phyloP scores from a whole-genome alignment of 2,329 filamentous ascomycete species.

The Neopestalotiopsis sp. region DNA sequence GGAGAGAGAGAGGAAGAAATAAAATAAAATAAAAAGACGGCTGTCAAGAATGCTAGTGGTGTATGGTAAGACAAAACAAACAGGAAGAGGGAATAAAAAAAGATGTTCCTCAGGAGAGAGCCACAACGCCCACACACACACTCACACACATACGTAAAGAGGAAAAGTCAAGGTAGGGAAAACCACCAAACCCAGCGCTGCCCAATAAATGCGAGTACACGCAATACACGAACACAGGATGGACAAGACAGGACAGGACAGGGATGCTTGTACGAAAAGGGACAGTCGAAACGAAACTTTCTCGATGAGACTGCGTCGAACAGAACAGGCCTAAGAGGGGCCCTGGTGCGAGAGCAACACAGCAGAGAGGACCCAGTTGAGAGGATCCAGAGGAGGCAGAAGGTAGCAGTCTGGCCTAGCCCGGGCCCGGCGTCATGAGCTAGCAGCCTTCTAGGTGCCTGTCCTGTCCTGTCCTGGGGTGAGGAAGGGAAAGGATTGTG shows the following conservation, averaged over 20 bases:
- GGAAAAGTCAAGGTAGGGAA: not conserved
- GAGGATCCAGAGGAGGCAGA: not conserved
- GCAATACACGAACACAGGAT: not conserved
- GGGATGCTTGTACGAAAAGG: not conserved
- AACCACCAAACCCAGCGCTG: not conserved
- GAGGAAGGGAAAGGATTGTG: not conserved
- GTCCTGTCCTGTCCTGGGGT: not conserved
- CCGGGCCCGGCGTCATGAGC: not conserved
- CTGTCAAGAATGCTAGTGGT: not conserved
- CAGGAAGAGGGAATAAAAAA: not conserved
- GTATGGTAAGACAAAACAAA: not conserved
- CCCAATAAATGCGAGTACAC: not conserved
- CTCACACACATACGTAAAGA: not conserved
- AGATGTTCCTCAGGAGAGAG: not conserved
- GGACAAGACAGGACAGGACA: not conserved
- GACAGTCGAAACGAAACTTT: constrained; percentile 3
- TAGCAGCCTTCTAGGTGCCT: not conserved
- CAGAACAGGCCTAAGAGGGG: not conserved
- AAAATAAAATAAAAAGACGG: not conserved
- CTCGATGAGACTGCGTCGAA: not conserved
- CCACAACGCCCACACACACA: no score
- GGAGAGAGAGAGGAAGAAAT: not conserved
- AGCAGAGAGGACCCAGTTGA: no score
- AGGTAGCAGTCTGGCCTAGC: not conserved
- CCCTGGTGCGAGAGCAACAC: not conserved